phyloP scores from a whole-genome alignment of 352 stramenopile species.

The Phytopythium cucurbitacearum region DNA sequence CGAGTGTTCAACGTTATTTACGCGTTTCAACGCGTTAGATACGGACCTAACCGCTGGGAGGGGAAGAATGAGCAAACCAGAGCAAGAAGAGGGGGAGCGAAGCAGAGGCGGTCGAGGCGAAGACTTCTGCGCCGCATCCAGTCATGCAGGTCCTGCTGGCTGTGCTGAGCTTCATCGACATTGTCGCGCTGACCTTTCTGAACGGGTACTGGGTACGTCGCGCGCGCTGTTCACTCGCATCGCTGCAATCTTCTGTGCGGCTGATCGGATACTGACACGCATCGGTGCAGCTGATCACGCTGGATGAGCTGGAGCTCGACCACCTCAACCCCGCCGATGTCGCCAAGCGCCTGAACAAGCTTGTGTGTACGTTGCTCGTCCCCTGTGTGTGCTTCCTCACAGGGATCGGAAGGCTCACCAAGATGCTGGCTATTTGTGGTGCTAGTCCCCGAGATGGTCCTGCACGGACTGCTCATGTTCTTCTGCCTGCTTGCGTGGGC shows the following conservation, averaged over 20 bases:
- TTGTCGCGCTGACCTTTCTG: slow-evolving; percentile 82
- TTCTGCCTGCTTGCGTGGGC: slow-evolving; percentile 71
- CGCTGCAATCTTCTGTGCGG: slow-evolving; percentile 2
- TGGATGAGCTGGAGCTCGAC: slow-evolving; percentile 84
- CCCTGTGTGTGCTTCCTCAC: not conserved
- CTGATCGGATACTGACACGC: slow-evolving; percentile 1
- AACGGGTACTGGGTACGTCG: slow-evolving; percentile 82
- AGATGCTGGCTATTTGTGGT: slow-evolving; percentile 3
- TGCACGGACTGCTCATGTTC: slow-evolving; percentile 74
- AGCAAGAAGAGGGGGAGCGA: slow-evolving; percentile 1
- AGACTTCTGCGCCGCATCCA: too few relatives aligned
- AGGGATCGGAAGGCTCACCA: not conserved
- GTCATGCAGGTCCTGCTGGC: slow-evolving; percentile 70
- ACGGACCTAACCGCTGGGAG: not conserved
- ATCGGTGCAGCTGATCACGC: slow-evolving; percentile 57
- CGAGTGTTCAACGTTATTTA: too few relatives aligned
- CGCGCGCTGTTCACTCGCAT: not conserved
- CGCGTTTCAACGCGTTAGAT: not conserved
- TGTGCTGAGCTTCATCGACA: slow-evolving; percentile 80
- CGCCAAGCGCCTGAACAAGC: slow-evolving; percentile 77
- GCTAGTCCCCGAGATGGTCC: slow-evolving; percentile 73
- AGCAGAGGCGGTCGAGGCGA: not conserved
- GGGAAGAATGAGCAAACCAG: not conserved
- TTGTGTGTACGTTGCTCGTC: slow-evolving; percentile 54
- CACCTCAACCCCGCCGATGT: slow-evolving; percentile 86